Evolutionary conservation across 2,329 filamentous ascomycete species (phyloP).

Genomic region (Fusarium nurragi): DNA sequence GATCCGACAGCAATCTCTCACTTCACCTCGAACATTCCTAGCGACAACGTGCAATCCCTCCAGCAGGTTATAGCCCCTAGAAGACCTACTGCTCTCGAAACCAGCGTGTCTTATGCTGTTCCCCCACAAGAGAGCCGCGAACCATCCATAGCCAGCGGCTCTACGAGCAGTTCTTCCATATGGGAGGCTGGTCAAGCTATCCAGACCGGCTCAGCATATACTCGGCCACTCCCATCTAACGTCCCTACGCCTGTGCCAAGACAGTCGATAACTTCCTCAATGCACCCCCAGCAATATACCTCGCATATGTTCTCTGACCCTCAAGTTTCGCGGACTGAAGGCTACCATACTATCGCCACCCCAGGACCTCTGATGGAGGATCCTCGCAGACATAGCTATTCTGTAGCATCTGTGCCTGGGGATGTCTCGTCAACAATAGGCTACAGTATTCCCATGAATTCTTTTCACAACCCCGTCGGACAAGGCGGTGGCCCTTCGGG

Average conservation of each 20-base stretch:
- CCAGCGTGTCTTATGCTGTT: constrained; percentile 42
- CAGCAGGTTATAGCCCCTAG: constrained; percentile 53
- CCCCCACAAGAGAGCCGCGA: constrained; percentile 49
- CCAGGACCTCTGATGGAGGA: constrained; percentile 40
- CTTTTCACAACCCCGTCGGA: constrained; percentile 35
- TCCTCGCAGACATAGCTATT: constrained; percentile 41
- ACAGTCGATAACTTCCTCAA: constrained; percentile 35
- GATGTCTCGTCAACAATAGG: constrained; percentile 38
- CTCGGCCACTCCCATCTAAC: constrained; percentile 42
- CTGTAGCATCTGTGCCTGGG: constrained; percentile 32
- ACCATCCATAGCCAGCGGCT: constrained; percentile 47
- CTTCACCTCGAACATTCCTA: constrained; percentile 38
- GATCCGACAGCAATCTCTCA: constrained; percentile 33
- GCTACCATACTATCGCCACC: constrained; percentile 31
- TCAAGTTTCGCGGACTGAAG: constrained; percentile 37
- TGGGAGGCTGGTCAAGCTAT: constrained; percentile 48
- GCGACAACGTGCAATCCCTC: constrained; percentile 47
- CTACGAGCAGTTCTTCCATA: constrained; percentile 46
- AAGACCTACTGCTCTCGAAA: constrained; percentile 45
- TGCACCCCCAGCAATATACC: constrained; percentile 39
- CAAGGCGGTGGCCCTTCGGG: constrained; percentile 33
- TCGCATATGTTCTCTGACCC: constrained; percentile 35
- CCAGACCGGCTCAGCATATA: constrained; percentile 40
- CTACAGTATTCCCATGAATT: constrained; percentile 42
- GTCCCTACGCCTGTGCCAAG: constrained; percentile 36